Base-by-base conservation (phyloP, 2,329 filamentous ascomycete species). In the Pseudogymnoascus sp. region DNA sequence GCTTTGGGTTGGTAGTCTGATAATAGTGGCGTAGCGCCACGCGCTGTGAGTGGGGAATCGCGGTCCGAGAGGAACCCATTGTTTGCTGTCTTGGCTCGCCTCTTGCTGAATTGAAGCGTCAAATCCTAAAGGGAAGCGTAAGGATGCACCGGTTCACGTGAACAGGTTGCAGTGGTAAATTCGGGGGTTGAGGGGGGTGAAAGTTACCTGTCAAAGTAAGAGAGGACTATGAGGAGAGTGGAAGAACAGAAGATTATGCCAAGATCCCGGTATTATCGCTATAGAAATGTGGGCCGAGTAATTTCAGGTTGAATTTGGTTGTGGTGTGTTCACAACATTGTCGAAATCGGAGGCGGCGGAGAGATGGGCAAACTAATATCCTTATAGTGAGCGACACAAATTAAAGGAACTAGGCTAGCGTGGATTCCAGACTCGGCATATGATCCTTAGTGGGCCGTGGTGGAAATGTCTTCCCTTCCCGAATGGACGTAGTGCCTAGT, bases 1-100 rank as follows among this genome's bases (percentile, higher is more conserved):
- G 64, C 63, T 64, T 65, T 42, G 63, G 63, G 28, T 60, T 60
- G 18, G 46, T 63, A 21, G 63, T 65, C 38, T 64, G 60, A 59
- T 64, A 64, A 42, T 65, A 61, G 42, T 63, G 59, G 7, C 63
- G 63, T 43, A 65, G 64, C 16, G 63, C 60, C 25, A 59, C 40
- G 49, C 63, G 63, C n/a, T 64, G 63, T 36, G 63, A 64, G 43
- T 63, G 60, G 34, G 34, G 60, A 62, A 64, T 64, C 59, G 63
- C 18, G 59, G 63, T 43, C 42, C 59, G 42, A 21, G 63, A 62
- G 43, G 63, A 53, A 62, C 63, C 31, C 59, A 64, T 64, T 62
- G 28, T 59, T 38, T 62, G 59, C 60, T 56, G 16, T 59, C 28
- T 64, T 64, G 25, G 63, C 23, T 62, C 59, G 63, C 42, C 60